Evolutionary conservation across 2,329 filamentous ascomycete species (phyloP).

Genomic region (Penicillium sclerotiorum): DNA sequence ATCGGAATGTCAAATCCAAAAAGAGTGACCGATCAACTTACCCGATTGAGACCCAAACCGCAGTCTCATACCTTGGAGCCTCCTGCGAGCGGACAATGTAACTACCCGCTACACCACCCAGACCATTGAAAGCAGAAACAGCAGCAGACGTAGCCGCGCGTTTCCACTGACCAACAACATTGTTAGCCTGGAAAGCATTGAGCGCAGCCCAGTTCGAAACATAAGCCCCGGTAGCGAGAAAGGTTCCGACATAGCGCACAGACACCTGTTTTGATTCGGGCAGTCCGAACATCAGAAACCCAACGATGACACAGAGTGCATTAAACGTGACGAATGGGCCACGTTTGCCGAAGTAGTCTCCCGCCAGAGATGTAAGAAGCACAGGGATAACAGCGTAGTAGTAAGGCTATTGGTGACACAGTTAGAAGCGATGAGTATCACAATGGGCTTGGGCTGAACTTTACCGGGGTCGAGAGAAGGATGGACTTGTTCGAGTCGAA

Average conservation of each 20-base stretch:
- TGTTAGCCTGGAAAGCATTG: constrained; percentile 65
- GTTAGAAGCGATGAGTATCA: not conserved
- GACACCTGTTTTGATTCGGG: constrained; percentile 55
- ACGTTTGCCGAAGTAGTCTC: constrained; percentile 63
- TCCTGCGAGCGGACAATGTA: constrained; percentile 66
- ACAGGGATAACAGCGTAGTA: constrained; percentile 68
- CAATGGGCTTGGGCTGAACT: constrained; percentile 2
- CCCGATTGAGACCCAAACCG: constrained; percentile 68
- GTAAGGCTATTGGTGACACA: constrained; percentile 52
- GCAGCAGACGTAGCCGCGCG: constrained; percentile 63
- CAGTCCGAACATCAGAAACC: constrained; percentile 69
- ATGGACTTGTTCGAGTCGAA: constrained; percentile 59
- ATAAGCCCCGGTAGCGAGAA: constrained; percentile 68
- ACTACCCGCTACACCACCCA: constrained; percentile 66
- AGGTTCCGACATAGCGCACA: constrained; percentile 66
- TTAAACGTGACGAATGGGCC: constrained; percentile 69
- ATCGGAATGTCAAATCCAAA: too few species aligned
- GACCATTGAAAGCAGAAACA: constrained; percentile 63
- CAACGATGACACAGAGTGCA: constrained; percentile 61
- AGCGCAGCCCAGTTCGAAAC: constrained; percentile 70
- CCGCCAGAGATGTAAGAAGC: constrained; percentile 62
- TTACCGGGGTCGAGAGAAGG: constrained; percentile 61
- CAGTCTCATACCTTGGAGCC: constrained; percentile 65
- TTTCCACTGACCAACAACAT: constrained; percentile 67
- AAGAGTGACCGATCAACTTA: constrained; percentile 16